Percentiles rank a stretch among this genome's conserved stretches.
These are phyloP conservation scores for Calocybe indica DNA, from an alignment of 768 basidiomycete species.

Conservation along the genomic window DNA sequence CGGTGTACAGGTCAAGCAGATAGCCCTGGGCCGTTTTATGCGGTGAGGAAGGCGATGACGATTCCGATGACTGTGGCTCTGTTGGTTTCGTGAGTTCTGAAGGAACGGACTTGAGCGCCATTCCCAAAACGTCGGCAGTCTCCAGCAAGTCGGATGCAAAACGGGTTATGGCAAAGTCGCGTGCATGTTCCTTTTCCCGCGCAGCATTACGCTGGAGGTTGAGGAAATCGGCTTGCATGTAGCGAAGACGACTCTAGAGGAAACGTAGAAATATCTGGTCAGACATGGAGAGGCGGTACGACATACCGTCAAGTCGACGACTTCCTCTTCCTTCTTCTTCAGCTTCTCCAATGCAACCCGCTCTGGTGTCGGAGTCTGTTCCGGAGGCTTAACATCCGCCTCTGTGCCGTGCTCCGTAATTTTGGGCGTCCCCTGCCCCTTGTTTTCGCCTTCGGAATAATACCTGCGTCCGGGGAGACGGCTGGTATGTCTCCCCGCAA, in stretches of 20 bases:
- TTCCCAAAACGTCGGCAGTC: slow-evolving; percentile 82
- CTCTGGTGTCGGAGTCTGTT: slow-evolving; percentile 16
- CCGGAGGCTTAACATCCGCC: neutral
- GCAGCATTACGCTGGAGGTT: slow-evolving; percentile 91
- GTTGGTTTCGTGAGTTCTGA: slow-evolving; percentile 31
- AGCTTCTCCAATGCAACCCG: slow-evolving; percentile 40
- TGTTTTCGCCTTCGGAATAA: slow-evolving; percentile 34
- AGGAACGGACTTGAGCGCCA: slow-evolving; percentile 81
- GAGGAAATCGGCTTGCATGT: slow-evolving; percentile 91
- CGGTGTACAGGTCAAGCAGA: slow-evolving; percentile 70
- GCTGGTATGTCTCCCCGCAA: slow-evolving; percentile 16
- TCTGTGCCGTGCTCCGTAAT: slow-evolving; percentile 18
- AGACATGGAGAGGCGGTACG: slow-evolving; percentile 19
- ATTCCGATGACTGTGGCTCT: slow-evolving; percentile 19
- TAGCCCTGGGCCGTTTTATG: slow-evolving; percentile 54
- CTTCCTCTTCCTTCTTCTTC: slow-evolving; percentile 75
- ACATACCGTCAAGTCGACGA: slow-evolving; percentile 74
- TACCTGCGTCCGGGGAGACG: slow-evolving; percentile 8
- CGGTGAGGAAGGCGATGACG: slow-evolving; percentile 23
- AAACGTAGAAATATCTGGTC: neutral
- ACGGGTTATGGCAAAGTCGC: slow-evolving; percentile 87
- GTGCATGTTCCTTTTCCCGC: slow-evolving; percentile 87
- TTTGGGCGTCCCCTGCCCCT: slow-evolving; percentile 21
- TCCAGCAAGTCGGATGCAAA: slow-evolving; percentile 90
- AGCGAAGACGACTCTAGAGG: slow-evolving; percentile 76